phyloP scores from a whole-genome alignment of 1,284 basidiomycete genomes.

The Cryptococcus sp. region DNA sequence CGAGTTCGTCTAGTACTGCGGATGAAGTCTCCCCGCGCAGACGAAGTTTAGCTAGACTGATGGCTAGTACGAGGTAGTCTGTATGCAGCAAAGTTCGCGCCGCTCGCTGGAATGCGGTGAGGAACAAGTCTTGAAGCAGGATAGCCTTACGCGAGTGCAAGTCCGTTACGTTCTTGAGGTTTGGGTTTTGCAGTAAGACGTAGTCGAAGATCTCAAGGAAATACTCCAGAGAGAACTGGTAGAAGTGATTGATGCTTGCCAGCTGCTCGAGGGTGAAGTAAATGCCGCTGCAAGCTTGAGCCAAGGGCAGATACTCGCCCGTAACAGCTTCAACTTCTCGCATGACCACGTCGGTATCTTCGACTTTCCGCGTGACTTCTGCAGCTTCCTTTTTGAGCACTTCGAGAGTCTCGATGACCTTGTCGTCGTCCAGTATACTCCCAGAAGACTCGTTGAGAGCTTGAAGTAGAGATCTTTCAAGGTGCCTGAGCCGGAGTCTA shows the following conservation, averaged over 20 bases:
- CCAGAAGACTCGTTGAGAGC: conserved; percentile 96
- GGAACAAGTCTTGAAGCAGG: conserved; percentile 87
- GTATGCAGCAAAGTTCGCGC: conserved; percentile 87
- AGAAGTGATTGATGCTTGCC: conserved; percentile 93
- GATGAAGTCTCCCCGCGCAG: conserved; percentile 66
- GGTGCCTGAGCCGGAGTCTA: conserved; percentile 83
- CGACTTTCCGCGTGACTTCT: conserved; percentile 94
- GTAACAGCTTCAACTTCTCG: conserved; percentile 95
- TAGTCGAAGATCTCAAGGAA: conserved; percentile 99
- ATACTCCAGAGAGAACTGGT: conserved; percentile 96
- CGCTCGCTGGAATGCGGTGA: conserved; percentile 84
- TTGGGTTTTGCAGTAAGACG: conserved; percentile 87
- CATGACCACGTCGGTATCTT: conserved; percentile 95
- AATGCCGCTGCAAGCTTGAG: conserved; percentile 93
- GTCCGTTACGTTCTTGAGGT: conserved; percentile 76
- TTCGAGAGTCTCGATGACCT: conserved; percentile 96
- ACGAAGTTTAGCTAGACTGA: conserved; percentile 88
- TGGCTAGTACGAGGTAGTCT: conserved; percentile 88
- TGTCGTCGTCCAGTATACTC: conserved; percentile 98
- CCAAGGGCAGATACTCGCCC: conserved; percentile 88
- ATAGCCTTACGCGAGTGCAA: conserved; percentile 73
- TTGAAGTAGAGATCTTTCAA: conserved; percentile 90
- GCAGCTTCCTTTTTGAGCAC: conserved; percentile 96
- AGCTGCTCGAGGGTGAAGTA: conserved; percentile 98
- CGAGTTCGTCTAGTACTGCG: conserved; percentile 79